phyloP scores from a whole-genome alignment of 139 green algal species.

The Ettlia oleoabundans region DNA sequence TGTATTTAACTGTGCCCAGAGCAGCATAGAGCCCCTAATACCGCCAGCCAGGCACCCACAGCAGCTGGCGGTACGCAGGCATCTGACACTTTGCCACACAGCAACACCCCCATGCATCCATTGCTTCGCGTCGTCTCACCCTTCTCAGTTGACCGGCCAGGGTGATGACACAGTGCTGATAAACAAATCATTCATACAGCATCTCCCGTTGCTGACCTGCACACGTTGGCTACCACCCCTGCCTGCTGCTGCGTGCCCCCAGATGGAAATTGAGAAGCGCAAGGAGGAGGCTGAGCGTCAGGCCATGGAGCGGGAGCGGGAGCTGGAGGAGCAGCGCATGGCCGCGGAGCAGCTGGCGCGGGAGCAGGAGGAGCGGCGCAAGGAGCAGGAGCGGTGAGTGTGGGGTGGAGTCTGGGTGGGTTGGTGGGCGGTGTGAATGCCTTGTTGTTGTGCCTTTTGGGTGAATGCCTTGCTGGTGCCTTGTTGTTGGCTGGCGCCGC shows the following conservation, averaged over 20 bases:
- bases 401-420: too few relatives aligned
- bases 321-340: constrained; percentile 76
- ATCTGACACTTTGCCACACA: neutral
- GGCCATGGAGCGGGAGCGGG: constrained; percentile 84
- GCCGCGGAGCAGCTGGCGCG: constrained; percentile 67
- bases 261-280: constrained; percentile 92
- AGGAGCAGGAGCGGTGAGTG: constrained; percentile 57
- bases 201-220: neutral
- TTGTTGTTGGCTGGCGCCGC: too few relatives aligned
- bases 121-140: neutral
- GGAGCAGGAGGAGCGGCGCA: constrained; percentile 75
- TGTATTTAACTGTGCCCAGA: constrained; percentile 35
- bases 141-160: too few relatives aligned
- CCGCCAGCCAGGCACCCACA: constrained; percentile 4
- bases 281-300: constrained; percentile 94
- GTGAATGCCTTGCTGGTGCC: too few relatives aligned
- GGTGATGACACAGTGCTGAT: too few relatives aligned
- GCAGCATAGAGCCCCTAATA: constrained; percentile 28
- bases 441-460: neutral
- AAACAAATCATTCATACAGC: too few relatives aligned
- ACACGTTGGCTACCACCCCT: neutral
- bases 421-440: neutral
- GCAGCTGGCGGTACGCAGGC: constrained; percentile 32
- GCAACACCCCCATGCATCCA: neutral
- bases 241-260: neutral